These are phyloP conservation scores for Wickerhamomyces ciferrii DNA, from an alignment of 805 yeast genomes.

Conservation along the genomic window DNA sequence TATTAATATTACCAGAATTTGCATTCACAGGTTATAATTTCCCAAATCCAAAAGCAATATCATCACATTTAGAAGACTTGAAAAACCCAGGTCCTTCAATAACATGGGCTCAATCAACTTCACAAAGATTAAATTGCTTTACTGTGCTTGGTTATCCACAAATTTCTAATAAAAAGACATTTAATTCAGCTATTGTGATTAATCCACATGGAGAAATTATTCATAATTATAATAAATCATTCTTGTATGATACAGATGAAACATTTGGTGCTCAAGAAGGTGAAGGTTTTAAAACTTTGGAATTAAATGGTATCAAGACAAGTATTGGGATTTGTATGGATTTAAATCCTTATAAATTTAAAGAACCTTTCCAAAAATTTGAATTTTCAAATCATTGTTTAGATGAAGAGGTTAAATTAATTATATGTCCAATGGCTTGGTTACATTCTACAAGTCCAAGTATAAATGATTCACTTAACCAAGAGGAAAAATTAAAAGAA, in stretches of 20 bases:
- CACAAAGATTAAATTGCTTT: constrained; percentile 48
- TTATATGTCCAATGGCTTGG: constrained; percentile 89
- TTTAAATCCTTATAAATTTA: constrained; percentile 78
- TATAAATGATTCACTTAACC: constrained; percentile 18
- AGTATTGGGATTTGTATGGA: constrained; percentile 94
- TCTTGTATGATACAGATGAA: constrained; percentile 74
- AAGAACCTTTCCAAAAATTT: constrained; percentile 68
- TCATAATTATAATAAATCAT: constrained; percentile 69
- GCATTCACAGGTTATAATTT: constrained; percentile 85
- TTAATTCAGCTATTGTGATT: constrained; percentile 69
- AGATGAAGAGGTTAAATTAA: constrained; percentile 42
- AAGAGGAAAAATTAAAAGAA: constrained; percentile 10
- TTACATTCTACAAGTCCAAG: constrained; percentile 45
- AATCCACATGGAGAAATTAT: constrained; percentile 52
- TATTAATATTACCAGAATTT: constrained; percentile 79
- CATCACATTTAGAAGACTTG: constrained; percentile 49
- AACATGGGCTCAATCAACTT: constrained; percentile 51
- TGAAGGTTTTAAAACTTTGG: constrained; percentile 48
- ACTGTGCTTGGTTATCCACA: constrained; percentile 87
- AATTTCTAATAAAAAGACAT: constrained; percentile 29
- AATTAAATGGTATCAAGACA: constrained; percentile 31
- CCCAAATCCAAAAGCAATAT: constrained; percentile 36
- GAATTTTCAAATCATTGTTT: constrained; percentile 62
- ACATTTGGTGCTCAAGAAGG: constrained; percentile 75
- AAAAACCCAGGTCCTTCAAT: constrained; percentile 41